Conservation (phyloP, 169 alveolate genomes). For the Eimeria nieschulzi region DNA sequence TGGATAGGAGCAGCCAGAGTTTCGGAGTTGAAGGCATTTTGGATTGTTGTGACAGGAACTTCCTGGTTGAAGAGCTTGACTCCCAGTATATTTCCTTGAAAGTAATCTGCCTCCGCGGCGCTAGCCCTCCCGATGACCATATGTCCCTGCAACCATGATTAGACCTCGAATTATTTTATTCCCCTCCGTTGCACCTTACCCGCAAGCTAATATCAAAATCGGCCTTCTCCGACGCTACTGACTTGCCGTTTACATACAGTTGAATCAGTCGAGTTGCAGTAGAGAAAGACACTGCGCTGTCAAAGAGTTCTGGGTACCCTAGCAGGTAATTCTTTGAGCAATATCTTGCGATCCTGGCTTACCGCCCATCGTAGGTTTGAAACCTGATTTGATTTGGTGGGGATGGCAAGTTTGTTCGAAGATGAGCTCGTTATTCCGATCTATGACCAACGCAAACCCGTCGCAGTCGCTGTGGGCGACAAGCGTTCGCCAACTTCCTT, state of each 20-base stretch:
- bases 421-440: constrained; percentile 83
- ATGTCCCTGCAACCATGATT: constrained; percentile 47
- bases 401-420: constrained; percentile 83
- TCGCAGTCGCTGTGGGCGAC: constrained; percentile 85
- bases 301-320: constrained; percentile 39
- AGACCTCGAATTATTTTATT: neutral
- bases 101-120: constrained; percentile 83
- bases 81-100: constrained; percentile 81
- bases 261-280: constrained; percentile 50
- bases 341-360: neutral
- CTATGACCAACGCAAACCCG: constrained; percentile 84
- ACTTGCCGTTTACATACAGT: constrained; percentile 81
- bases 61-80: constrained; percentile 81
- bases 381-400: constrained; percentile 51
- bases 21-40: constrained; percentile 12
- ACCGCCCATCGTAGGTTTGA: constrained; percentile 51
- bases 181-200: constrained; percentile 11
- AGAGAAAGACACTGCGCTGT: constrained; percentile 60
- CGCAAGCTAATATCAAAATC: constrained; percentile 78
- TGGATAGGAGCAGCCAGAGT: constrained; percentile 7
- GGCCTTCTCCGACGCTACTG: constrained; percentile 76
- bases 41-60: constrained; percentile 68
- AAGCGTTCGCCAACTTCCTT: constrained; percentile 78
- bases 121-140: constrained; percentile 81
- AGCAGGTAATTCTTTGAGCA: neutral